Evolutionary conservation across 2,329 filamentous ascomycete genomes (phyloP), one percentile per base, ranked within the genome.

Genomic region (Alternaria atra): DNA sequence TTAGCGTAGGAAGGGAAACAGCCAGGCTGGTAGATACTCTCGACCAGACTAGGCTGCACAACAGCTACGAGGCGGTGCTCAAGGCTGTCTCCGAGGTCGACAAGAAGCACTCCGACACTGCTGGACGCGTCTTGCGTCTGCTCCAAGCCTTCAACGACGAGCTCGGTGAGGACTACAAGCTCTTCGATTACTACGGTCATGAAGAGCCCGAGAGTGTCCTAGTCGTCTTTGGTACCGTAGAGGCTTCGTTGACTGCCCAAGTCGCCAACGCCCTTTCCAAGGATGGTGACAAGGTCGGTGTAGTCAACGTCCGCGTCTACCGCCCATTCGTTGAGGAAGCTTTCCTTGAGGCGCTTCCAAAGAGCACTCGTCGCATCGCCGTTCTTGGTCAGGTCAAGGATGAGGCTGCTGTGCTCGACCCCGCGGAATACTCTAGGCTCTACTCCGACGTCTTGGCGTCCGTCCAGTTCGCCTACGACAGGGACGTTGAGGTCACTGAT

Each of bases 141-240:
- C 83, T 96, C 52, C 85, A 87, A 65, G 86, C 90, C 23, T 89
- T 96, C 81, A 99, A 98, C 80, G 88, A 89, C 64, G 93, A 98
- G 82, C 89, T 99, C 25, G 95, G 94, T 60, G 98, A 95, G 44
- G 89, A 94, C 67, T 99, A 99, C 78, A 87, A 90, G 73, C 88
- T 93, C 6, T 99, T 98, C 71, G 95, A 99, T 81, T 99, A 99
- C 82, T 87, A 90, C 73, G 95, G 95, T 25, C 93, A 98, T 76
- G 83, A 87, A 50, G 83, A 88, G 43, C 88, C 95, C 4, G 91
- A 94, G 67, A 89, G 89, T 9, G 93, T 99, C 15, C 83, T 98
- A 34, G 93, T 98, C 30, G 91, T 93, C 44, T 97, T 99, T 71
- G 95, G 95, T 69, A 97, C 93, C 61, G 88, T 94, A 5, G 95